Evolutionary conservation across 176 grass and related monocot species (phyloP), one percentile per base, ranked within the genome.

Genomic region (Typha latifolia): DNA sequence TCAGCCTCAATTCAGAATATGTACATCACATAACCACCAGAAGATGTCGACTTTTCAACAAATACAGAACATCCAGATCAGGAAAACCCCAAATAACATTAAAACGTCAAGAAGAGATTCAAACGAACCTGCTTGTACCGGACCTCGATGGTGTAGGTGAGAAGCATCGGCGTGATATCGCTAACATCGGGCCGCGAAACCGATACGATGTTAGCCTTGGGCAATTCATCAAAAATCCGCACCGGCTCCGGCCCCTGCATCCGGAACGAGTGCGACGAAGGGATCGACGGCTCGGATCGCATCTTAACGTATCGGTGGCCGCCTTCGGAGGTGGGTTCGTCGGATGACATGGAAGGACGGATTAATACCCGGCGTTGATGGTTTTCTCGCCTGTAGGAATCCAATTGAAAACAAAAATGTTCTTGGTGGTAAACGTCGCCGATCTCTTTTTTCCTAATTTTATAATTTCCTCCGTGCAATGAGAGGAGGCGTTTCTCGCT

Each of bases 81-180:
- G 15, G 32, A 19, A 74, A 63, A 14, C 48, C 50, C 18, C 43
- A 62, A 68, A 23, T 14, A 10, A 68, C 66, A 64, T 59, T 31
- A 53, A 59, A 72, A 14, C 21, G 13, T 9, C 15, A 32, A 65
- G 13, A 57, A 3, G 24, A 59, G 18, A 61, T 49, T 12, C 37
- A 63, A 49, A 49, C 15, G 20, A 49, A 80, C 82, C 71, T 80
- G 67, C 47, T 80, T 80, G 68, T 85, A 85, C 24, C 68, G 77
- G 68, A 85, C 19, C 63, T 80, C 62, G 18, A 85, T 85, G 62
- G 72, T 80, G 63, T 85, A 85, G 67, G 82, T 75, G 23, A 85
- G 82, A 43, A 80, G 82, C 72, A 85, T 64, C 63, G 82, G 82
- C n/a, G 77, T 72, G 72, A 85, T 77, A 57, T 85, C 82, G 21